These are phyloP conservation scores for Maudiozyma barnettii DNA, from an alignment of 805 yeast genomes.

Conservation along the genomic window DNA sequence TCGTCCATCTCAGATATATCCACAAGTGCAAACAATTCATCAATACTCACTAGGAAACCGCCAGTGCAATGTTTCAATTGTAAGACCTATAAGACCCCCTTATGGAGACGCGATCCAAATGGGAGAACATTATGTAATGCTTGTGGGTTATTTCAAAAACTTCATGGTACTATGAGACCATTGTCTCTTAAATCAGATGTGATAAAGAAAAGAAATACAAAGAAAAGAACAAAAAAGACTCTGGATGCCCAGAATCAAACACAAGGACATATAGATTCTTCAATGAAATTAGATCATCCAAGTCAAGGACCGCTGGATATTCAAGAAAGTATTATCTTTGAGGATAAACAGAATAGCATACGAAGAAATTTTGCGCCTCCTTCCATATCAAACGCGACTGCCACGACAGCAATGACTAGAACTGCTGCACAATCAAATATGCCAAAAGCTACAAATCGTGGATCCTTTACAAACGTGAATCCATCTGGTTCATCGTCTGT, in stretches of 20 bases:
- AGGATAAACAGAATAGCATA: background rate
- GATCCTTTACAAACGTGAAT: constrained; percentile 2
- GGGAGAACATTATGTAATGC: constrained; percentile 94
- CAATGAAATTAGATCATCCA: too few relatives aligned
- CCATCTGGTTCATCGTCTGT: background rate
- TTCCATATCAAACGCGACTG: constrained; percentile 7
- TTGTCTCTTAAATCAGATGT: constrained; percentile 85
- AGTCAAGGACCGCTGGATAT: too few relatives aligned
- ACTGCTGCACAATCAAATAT: constrained; percentile 3
- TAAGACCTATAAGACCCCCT: constrained; percentile 83
- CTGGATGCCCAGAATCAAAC: background rate
- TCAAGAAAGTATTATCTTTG: background rate
- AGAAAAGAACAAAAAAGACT: constrained; percentile 46
- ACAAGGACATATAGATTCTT: background rate
- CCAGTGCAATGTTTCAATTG: constrained; percentile 70
- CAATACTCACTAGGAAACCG: constrained; percentile 17
- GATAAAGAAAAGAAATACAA: constrained; percentile 62
- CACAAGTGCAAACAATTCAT: constrained; percentile 5
- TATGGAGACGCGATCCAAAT: constrained; percentile 89
- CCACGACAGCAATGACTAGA: constrained; percentile 9
- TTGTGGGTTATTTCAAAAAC: constrained; percentile 83
- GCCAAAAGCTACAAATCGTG: constrained; percentile 2
- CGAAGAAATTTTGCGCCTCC: constrained; percentile 8
- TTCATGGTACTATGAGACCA: constrained; percentile 94
- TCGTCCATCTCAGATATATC: constrained; percentile 15